These are phyloP conservation scores for Xylaria sp. DNA, from an alignment of 2,329 filamentous ascomycete genomes.

Conservation along the genomic window DNA sequence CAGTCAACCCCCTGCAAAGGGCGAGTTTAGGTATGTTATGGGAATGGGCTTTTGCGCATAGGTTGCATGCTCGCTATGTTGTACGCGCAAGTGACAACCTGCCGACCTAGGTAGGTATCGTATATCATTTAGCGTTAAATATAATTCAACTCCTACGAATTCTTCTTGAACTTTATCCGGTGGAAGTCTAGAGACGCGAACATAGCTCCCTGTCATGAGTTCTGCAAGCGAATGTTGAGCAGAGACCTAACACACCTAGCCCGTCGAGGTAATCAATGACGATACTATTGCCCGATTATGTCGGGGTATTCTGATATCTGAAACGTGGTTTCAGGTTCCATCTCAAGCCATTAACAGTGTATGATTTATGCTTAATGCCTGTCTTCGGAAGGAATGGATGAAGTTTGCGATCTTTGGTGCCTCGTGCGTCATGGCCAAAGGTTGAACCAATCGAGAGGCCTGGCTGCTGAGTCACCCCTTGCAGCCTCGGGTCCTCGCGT, in stretches of 20 bases:
- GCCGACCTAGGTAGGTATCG: no score
- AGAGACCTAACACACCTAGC: neutral
- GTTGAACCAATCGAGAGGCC: neutral
- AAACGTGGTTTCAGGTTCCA: neutral
- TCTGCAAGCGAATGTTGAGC: no score
- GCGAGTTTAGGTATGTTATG: no score
- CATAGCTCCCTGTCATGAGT: neutral
- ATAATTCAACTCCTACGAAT: neutral
- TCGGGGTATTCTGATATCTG: neutral
- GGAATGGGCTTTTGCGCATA: no score
- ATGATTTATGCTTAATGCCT: neutral
- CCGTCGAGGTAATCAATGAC: neutral
- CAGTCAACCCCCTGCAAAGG: no score
- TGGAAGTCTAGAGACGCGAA: no score
- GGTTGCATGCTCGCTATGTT: no score
- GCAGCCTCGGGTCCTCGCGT: conserved; percentile 2
- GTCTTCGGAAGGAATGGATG: neutral
- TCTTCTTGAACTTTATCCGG: neutral
- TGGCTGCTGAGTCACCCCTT: neutral
- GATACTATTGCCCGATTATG: conserved; percentile 13
- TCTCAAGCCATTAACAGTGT: neutral
- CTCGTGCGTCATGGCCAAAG: neutral
- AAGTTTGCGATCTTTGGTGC: neutral
- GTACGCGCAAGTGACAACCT: no score
- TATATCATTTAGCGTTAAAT: neutral